Conservation (phyloP, 2,329 filamentous ascomycete species). For the Fusarium cyanostomum region DNA sequence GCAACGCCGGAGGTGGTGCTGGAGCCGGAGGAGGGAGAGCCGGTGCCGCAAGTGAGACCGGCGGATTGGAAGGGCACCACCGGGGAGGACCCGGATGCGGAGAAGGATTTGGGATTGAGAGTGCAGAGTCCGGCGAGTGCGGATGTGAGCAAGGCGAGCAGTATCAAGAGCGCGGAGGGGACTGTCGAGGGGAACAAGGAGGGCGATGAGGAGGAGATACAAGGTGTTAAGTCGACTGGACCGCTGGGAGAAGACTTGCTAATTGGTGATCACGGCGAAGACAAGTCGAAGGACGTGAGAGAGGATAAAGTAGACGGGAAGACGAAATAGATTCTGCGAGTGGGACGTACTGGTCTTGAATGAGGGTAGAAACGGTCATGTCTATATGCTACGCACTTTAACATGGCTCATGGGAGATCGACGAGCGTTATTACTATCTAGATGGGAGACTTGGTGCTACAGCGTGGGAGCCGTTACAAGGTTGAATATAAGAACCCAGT, state of each 20-base stretch:
- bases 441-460: neutral
- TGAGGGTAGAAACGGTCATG: slow-evolving; percentile 7
- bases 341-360: neutral
- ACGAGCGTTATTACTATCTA: no score
- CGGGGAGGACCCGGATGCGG: slow-evolving; percentile 51
- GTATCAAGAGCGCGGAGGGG: slow-evolving; percentile 58
- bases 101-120: slow-evolving; percentile 75
- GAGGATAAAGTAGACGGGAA: neutral
- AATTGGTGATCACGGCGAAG: slow-evolving; percentile 18
- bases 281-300: slow-evolving; percentile 1
- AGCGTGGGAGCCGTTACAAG: no score
- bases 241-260: slow-evolving; percentile 49
- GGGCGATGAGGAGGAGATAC: slow-evolving; percentile 39
- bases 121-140: slow-evolving; percentile 71
- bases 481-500: neutral
- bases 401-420: no score
- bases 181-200: slow-evolving; percentile 11
- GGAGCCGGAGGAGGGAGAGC: slow-evolving; percentile 73
- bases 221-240: slow-evolving; percentile 50
- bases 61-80: slow-evolving; percentile 79
- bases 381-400: neutral
- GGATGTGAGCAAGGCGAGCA: slow-evolving; percentile 77
- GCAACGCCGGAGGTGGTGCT: slow-evolving; percentile 51
- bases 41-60: slow-evolving; percentile 73
- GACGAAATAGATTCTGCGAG: neutral